Evolutionary conservation across 345 rosid species (phyloP).

Genomic region (Sapria himalayana): DNA sequence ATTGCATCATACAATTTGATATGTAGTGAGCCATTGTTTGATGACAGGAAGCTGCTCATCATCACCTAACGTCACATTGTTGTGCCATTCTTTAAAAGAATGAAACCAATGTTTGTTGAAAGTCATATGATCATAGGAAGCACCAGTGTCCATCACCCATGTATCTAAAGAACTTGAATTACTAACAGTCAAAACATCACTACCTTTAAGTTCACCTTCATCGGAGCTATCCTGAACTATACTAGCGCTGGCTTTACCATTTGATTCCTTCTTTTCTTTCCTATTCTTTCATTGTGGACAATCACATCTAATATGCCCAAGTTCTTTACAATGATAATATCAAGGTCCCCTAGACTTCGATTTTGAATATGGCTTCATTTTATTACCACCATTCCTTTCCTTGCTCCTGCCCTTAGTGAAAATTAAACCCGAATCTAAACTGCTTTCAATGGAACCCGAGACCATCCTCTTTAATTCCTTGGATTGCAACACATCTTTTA

Average conservation of each 20-base stretch:
- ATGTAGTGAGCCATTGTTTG: neutral
- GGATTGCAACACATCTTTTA: neutral
- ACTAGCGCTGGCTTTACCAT: no score
- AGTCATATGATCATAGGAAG: constrained; percentile 1
- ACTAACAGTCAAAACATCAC: neutral
- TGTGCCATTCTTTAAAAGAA: neutral
- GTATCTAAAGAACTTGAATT: no score
- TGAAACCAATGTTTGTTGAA: neutral
- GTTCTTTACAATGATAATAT: neutral
- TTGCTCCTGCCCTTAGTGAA: neutral
- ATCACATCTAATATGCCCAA: neutral
- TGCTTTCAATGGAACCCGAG: neutral
- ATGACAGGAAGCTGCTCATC: neutral
- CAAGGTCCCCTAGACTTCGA: neutral
- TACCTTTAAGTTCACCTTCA: neutral
- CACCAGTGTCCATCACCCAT: neutral
- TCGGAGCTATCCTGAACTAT: neutral
- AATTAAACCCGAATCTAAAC: neutral
- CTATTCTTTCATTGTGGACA: neutral
- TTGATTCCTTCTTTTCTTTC: neutral
- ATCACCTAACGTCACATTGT: neutral
- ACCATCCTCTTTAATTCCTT: neutral
- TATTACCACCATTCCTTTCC: no score
- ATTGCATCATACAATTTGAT: neutral
- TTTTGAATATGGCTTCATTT: neutral